Percentiles rank a stretch among this genome's conserved stretches.
Conservation (phyloP, 2,329 filamentous ascomycete species). For the Ambrosiella cleistominuta region DNA sequence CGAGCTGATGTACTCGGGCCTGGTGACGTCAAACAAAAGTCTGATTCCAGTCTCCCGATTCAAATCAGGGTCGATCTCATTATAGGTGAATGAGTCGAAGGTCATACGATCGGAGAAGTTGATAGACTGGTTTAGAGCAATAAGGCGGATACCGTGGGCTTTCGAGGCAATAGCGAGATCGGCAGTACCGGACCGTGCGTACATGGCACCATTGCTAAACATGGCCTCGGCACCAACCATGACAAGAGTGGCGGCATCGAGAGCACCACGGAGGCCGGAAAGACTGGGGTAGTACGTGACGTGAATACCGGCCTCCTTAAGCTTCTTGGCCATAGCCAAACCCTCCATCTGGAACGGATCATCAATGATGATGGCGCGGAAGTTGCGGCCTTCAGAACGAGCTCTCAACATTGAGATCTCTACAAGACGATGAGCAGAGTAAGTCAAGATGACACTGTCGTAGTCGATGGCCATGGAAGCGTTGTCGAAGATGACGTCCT, state of each 20-base stretch:
- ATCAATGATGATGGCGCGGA: conserved; percentile 75
- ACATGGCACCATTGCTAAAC: conserved; percentile 85
- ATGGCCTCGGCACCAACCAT: conserved; percentile 85
- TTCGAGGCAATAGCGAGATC: conserved; percentile 71
- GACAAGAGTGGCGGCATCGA: conserved; percentile 51
- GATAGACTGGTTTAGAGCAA: conserved; percentile 83
- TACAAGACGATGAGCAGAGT: conserved; percentile 70
- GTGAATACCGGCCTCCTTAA: conserved; percentile 50
- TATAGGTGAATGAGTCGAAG: conserved; percentile 81
- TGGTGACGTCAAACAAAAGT: conserved; percentile 83
- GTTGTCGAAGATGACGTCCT: conserved; percentile 65
- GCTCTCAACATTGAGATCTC: conserved; percentile 66
- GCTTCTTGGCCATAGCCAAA: conserved; percentile 45
- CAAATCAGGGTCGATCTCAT: conserved; percentile 70
- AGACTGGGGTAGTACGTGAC: conserved; percentile 67
- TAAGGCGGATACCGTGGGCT: conserved; percentile 58
- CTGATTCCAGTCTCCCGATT: conserved; percentile 37
- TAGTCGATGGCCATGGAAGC: conserved; percentile 59
- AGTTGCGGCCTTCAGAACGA: conserved; percentile 49
- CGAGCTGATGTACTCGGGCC: conserved; percentile 68
- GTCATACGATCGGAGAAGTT: conserved; percentile 81
- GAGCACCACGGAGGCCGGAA: conserved; percentile 56
- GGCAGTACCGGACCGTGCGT: conserved; percentile 73
- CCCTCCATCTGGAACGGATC: conserved; percentile 37
- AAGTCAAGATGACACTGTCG: conserved; percentile 72